Evolutionary conservation across 1,139 yeast species (phyloP).

Genomic region (Chernovozyma aurita): DNA sequence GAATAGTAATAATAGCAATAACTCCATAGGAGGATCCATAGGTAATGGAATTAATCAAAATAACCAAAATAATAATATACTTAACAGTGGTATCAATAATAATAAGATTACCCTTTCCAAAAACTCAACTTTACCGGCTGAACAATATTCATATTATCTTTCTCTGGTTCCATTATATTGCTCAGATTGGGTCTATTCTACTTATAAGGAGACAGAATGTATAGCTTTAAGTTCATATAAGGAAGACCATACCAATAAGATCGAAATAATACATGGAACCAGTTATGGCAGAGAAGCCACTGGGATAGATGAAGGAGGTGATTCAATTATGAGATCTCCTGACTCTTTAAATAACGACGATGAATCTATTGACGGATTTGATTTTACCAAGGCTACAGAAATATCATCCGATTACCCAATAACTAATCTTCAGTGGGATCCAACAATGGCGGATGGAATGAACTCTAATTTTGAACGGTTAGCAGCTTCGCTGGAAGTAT

Average conservation of each 20-base stretch:
- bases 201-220: slow-evolving; percentile 38
- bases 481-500: slow-evolving; percentile 68
- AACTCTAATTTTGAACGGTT: slow-evolving; percentile 36
- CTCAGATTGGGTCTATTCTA: slow-evolving; percentile 57
- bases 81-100: background rate
- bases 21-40: background rate
- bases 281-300: slow-evolving; percentile 23
- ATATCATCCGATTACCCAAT: slow-evolving; percentile 58
- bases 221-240: slow-evolving; percentile 66
- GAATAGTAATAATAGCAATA: background rate
- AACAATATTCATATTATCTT: slow-evolving; percentile 43
- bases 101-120: background rate
- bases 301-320: slow-evolving; percentile 6
- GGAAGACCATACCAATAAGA: slow-evolving; percentile 61
- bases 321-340: slow-evolving; percentile 7
- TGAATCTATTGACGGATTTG: slow-evolving; percentile 33
- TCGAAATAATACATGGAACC: slow-evolving; percentile 45
- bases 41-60: background rate
- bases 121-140: background rate
- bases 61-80: background rate
- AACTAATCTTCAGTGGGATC: slow-evolving; percentile 74
- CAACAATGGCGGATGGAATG: slow-evolving; percentile 28
- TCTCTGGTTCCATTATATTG: slow-evolving; percentile 59
- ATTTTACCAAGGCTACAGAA: slow-evolving; percentile 50
- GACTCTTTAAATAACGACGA: slow-evolving; percentile 13